Conservation (phyloP, 1,284 basidiomycete species). For the Cutaneotrichosporon sp. region DNA sequence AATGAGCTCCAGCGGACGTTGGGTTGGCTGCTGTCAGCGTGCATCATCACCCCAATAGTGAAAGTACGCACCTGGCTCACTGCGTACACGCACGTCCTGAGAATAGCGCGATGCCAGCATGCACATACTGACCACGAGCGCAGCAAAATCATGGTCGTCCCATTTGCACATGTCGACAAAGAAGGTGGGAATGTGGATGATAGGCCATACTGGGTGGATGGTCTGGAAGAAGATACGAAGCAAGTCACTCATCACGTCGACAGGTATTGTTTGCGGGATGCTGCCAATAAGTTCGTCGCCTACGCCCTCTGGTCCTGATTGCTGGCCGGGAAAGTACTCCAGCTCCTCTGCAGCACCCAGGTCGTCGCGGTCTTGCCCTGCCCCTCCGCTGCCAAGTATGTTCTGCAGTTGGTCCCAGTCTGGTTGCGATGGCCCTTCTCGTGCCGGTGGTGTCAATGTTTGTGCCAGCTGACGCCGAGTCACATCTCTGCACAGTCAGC, state of each 20-base stretch:
- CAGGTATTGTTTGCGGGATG: conserved; percentile 4
- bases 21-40: conserved; percentile 6
- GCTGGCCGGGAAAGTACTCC: conserved; percentile 8
- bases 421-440: background rate
- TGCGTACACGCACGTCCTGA: conserved; percentile 3
- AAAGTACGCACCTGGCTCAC: background rate
- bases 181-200: conserved; percentile 15
- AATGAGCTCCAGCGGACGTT: conserved; percentile 6
- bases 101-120: conserved; percentile 12
- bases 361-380: background rate
- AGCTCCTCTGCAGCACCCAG: background rate
- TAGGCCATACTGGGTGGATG: conserved; percentile 17
- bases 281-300: conserved; percentile 3
- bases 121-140: conserved; percentile 8
- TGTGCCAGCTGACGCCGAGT: background rate
- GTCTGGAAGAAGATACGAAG: conserved; percentile 12
- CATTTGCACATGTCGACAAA: conserved; percentile 1
- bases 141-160: conserved; percentile 7
- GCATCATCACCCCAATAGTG: no score
- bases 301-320: background rate
- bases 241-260: conserved; percentile 6
- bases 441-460: background rate
- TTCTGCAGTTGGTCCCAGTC: conserved; percentile 13
- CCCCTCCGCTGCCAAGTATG: conserved; percentile 1
- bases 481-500: background rate